Evolutionary conservation across 371 early-diverging fungal species (phyloP), one percentile per base, ranked within the genome.

Genomic region (Syncephalastrum racemosum): DNA sequence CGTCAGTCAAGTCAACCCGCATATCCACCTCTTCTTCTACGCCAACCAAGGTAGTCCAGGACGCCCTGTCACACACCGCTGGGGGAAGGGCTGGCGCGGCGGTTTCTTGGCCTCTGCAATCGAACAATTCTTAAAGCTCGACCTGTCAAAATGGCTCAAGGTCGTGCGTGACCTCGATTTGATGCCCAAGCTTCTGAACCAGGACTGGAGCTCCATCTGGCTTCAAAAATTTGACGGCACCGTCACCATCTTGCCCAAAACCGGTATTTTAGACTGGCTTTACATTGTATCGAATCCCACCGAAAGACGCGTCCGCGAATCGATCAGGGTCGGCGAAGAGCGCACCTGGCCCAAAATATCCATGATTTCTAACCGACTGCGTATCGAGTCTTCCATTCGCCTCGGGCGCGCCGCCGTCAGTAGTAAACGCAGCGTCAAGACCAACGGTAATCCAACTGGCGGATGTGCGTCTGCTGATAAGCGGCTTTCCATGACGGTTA

Each of bases 1-100:
- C 40, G 96, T 96, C 14, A 82, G 84, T 53, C 83, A 95, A 85
- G 94, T 93, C 42, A 96, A 96, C 64, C 97, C 97, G 8, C 96
- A 96, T 63, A 79, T 97, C 7, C 79, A 84, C 36, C 53, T 90
- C 59, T 96, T 95, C 73, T 93, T 91, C 60, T 93, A 85, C 67
- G 84, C 86, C 16, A 79, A 85, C 40, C 73, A 84, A 65, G 94
- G 95, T 15, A 78, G 84, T 24, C 73, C 90, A 8, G 94, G 96
- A 23, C 64, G 69, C 47, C 90, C 89, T n/a, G 77, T 83, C 1
- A 71, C 83, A 0, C 85, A 85, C 58, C 70, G 83, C 4, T 52
- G 69, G 42, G 84, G 86, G 18, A 70, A 72, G 50, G 82, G 82
- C 45, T 85, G 85, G 85, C 86, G 95, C 19, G 96, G 97, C 23